Base-by-base conservation (phyloP, 2,329 filamentous ascomycete genomes). In the Mariannaea sp. region DNA sequence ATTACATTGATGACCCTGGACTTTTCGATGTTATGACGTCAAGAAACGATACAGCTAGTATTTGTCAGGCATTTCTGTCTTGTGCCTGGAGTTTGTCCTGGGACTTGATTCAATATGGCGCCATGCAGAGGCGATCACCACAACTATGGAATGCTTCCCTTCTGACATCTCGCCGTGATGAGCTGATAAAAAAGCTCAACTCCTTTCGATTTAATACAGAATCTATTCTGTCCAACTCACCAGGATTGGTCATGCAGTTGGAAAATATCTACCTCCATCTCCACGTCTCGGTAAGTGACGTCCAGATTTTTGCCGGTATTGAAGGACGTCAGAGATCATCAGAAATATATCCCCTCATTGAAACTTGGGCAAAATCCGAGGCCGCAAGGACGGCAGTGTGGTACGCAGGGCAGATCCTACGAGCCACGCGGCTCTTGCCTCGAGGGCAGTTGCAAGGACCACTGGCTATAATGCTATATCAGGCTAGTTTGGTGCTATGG, bases 361-460 rank as follows among this genome's bases (percentile, higher is more conserved):
- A 26, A n/a, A 35, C 39, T 13, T 48, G 45, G 45, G 22, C 20
- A 13, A 8, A 24, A 2, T 32, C 24, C n/a, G 45, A 48, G 9
- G 17, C 35, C 17, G 26, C 45, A 9, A 12, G 45, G 12, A 32
- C 17, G 27, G 35, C 35, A 12, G 29, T 48, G 16, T 48, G 45
- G 45, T 26, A 48, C 19, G 45, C 45, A 4, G 45, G 45, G 13
- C 45, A 48, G 29, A 40, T 48, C 16, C 39, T 48, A 13, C 45
- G 45, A 3, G 26, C 40, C 2, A 35, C 45, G 7, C 22, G 35
- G 17, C 32, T 19, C 10, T 30, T 40, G 26, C 35, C 45, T 0
- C 20, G 24, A 17, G 35, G 24, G n/a, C 22, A 33, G 6, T 29
- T 48, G 16, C n/a, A 35, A 33, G 45, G 45, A 6, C 45, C 45